Conservation (phyloP, 768 basidiomycete species). For the Paxillus ammoniavirescens region DNA sequence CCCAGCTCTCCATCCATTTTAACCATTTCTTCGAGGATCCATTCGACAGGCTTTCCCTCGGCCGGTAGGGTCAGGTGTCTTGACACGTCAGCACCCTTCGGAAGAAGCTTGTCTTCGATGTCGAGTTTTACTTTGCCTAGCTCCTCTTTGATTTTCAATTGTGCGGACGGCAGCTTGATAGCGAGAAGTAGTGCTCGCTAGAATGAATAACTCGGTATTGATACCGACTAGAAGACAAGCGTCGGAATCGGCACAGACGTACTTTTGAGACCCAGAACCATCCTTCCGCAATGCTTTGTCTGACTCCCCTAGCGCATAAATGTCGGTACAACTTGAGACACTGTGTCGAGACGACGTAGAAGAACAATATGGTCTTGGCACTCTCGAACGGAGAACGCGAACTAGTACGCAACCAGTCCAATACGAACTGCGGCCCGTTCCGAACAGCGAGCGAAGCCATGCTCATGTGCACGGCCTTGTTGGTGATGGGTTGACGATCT, state of each 20-base stretch:
- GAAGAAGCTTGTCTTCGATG: conserved; percentile 68
- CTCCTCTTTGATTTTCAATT: conserved; percentile 57
- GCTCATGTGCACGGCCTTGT: not conserved
- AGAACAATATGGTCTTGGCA: conserved; percentile 34
- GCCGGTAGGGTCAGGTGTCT: conserved; percentile 67
- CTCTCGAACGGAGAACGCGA: conserved; percentile 23
- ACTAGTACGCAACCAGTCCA: conserved; percentile 13
- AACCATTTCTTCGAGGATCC: conserved; percentile 78
- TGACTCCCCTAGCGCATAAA: conserved; percentile 36
- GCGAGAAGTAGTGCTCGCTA: conserved; percentile 57
- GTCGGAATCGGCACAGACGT: conserved; percentile 4
- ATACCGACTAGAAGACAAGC: not conserved
- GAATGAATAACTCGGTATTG: not conserved
- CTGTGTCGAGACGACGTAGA: conserved; percentile 32
- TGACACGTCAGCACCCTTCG: conserved; percentile 57
- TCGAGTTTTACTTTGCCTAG: conserved; percentile 62
- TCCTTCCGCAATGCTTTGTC: conserved; percentile 21
- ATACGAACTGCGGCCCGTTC: conserved; percentile 1
- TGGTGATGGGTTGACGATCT: too few species aligned
- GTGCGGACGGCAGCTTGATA: conserved; percentile 60
- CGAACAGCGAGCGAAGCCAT: conserved; percentile 8
- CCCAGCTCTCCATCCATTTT: conserved; percentile 67
- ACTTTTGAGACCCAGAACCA: conserved; percentile 31
- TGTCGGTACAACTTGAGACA: conserved; percentile 30
- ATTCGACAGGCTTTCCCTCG: conserved; percentile 62